Evolutionary conservation across 169 alveolate species (phyloP), one percentile per base, ranked within the genome.

Genomic region (Eimeria zaria): DNA sequence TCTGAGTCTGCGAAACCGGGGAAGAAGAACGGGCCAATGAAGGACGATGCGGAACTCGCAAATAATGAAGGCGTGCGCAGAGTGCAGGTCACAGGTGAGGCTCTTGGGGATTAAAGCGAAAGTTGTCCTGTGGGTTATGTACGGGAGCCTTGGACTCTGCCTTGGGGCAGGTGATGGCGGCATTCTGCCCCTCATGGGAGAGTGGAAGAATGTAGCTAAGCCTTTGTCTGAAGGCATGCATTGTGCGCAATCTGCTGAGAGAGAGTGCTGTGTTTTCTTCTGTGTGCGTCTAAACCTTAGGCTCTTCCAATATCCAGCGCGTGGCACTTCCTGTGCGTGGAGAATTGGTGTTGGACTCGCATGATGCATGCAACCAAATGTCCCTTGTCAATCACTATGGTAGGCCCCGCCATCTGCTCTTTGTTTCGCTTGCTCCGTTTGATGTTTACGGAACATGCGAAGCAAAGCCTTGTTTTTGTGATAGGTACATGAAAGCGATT

Each of bases 361-460:
- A 98, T 55, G 96, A 96, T 58, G 98, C 98, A 81, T 98, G 98
- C 95, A 98, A 98, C 95, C 99, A 98, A 95, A 94, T 98, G 98
- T 98, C 99, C 41, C 96, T 98, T 91, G 99, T 98, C 36, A 98
- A 98, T 95, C 99, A 98, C 97, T 98, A 98, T 76, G 99, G 98
- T 89, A 95, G 46, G 80, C 36, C 4, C 30, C n/a, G 80, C 36
- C 80, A 69, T 16, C 16, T 36, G 80, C 22, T 6, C 30, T 69
- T 69, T 33, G 39, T 30, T 36, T 12, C 80, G 46, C n/a, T 9
- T 12, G 51, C 11, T 4, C 80, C 51, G 51, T 33, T 33, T 69
- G 80, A 24, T 27, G 27, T 18, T 62, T 24, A 12, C 27, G 6
- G 39, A n/a, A n/a, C n/a, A n/a, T n/a, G n/a, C n/a, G n/a, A n/a